These are phyloP conservation scores for Heliamphora exappendiculata DNA, from an alignment of 148 eudicot genomes.

Conservation along the genomic window DNA sequence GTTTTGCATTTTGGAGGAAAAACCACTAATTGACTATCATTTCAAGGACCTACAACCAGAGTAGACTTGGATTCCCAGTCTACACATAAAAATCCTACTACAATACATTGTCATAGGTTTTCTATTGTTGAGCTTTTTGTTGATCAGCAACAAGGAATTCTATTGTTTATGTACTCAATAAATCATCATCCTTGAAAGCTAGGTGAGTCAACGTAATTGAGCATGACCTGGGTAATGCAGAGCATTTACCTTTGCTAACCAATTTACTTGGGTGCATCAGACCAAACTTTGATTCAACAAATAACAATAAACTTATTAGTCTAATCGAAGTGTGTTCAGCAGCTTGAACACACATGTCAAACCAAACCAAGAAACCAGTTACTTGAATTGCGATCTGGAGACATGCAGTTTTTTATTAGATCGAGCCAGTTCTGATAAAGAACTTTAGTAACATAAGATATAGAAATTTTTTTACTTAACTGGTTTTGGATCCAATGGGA, in stretches of 20 bases:
- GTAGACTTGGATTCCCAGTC: neutral
- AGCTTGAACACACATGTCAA: neutral
- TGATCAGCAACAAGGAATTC: too few species aligned
- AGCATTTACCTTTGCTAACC: neutral
- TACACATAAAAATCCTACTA: neutral
- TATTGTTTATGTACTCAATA: too few species aligned
- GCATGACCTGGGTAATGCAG: neutral
- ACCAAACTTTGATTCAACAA: neutral
- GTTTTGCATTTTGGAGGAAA: neutral
- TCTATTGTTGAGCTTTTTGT: too few species aligned
- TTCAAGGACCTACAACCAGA: neutral
- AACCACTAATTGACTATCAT: neutral
- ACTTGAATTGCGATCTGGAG: neutral
- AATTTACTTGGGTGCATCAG: neutral
- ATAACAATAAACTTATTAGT: neutral
- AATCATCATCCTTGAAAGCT: too few species aligned
- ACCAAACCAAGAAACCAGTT: neutral
- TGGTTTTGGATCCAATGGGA: conserved; percentile 72
- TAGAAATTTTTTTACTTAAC: conserved; percentile 40
- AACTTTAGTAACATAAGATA: neutral
- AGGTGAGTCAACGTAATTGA: neutral
- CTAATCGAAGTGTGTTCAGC: neutral
- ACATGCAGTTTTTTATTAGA: neutral
- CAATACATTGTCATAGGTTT: neutral
- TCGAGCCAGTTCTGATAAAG: neutral